Evolutionary conservation across 495 filamentous ascomycete genomes (phyloP).

Genomic region (Penicillium coprophilum): DNA sequence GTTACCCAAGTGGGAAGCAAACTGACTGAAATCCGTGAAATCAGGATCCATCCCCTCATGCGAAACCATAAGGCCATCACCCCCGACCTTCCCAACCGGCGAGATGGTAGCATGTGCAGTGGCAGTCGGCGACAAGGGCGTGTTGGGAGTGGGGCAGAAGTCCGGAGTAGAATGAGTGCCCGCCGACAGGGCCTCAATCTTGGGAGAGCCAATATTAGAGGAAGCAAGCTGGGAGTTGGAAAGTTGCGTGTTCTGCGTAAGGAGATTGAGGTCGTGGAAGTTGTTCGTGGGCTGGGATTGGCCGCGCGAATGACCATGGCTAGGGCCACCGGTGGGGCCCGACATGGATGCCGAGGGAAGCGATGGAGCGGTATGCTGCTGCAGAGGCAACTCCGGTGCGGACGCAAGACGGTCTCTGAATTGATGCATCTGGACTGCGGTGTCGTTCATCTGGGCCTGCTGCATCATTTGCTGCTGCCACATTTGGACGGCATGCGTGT

Average conservation of each 20-base stretch:
- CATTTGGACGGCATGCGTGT: slow-evolving; percentile 27
- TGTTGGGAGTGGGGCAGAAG: slow-evolving; percentile 40
- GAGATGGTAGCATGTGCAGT: not conserved
- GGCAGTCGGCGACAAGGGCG: slow-evolving; percentile 36
- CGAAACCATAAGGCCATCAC: slow-evolving; percentile 26
- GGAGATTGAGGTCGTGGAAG: slow-evolving; percentile 27
- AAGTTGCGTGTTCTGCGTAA: slow-evolving; percentile 28
- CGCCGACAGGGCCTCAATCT: slow-evolving; percentile 25
- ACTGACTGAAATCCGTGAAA: slow-evolving; percentile 41
- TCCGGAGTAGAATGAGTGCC: slow-evolving; percentile 40
- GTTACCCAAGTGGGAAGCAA: slow-evolving; percentile 35
- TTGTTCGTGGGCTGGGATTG: slow-evolving; percentile 28
- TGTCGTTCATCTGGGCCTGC: slow-evolving; percentile 25
- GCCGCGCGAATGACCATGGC: slow-evolving; percentile 27
- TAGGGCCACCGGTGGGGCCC: slow-evolving; percentile 13
- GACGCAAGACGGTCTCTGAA: slow-evolving; percentile 44
- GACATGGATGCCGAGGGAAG: slow-evolving; percentile 22
- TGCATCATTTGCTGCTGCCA: slow-evolving; percentile 39
- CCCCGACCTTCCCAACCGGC: slow-evolving; percentile 14
- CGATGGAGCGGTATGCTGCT: slow-evolving; percentile 20
- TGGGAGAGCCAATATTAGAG: slow-evolving; percentile 23
- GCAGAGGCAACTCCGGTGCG: slow-evolving; percentile 39
- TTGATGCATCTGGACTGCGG: slow-evolving; percentile 31
- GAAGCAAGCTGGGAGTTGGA: slow-evolving; percentile 12
- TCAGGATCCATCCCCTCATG: slow-evolving; percentile 34